Evolutionary conservation across 805 yeast species (phyloP), one percentile per base, ranked within the genome.

Genomic region (Ogataea chonburiensis): DNA sequence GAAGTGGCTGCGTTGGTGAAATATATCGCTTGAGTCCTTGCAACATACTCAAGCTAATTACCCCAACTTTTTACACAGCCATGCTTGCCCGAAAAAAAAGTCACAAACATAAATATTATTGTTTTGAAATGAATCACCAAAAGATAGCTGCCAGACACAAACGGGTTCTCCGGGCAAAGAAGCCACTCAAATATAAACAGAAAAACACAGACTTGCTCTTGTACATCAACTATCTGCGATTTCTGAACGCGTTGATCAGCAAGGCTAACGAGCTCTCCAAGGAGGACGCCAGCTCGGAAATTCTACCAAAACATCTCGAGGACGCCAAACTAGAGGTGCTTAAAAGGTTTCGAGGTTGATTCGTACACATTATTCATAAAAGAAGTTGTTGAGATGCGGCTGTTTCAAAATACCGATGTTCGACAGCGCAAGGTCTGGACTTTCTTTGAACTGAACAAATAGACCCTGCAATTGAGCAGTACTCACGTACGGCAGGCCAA

Each of bases 401-500:
- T 53, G 43, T 33, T 57, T 60, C 44, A 75, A 60, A 2, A 71
- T 60, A 24, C 62, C 71, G 11, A 85, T 72, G 79, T 81, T 83
- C 10, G 64, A 64, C 17, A 89, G 62, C 0, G 98, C 96, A 5
- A 74, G 73, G 21, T 72, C 70, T 0, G 98, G 95, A 41, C 79
- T 81, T 40, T 82, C 75, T 61, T 93, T 93, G 63, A 86, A 86
- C 65, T 86, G 86, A 2, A 93, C 96, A 67, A 93, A 93, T 34
- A 93, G 69, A 0, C 98, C 98, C 60, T 93, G 98, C 40, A 93
- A 68, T 56, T 87, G 96, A 1, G 98, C 98, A 0, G 98, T 88
- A 51, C 95, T 83, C 22, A 91, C 77, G 38, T 60, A 57, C 2
- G 75, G 73, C 44, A 75, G 59, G 22, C 70, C 69, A 45, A 83